A percentile compares a stretch with the other conserved stretches of the same genome.
Evolutionary conservation across 2,329 filamentous ascomycete species (phyloP).

Genomic region (Colletotrichum aenigma): DNA sequence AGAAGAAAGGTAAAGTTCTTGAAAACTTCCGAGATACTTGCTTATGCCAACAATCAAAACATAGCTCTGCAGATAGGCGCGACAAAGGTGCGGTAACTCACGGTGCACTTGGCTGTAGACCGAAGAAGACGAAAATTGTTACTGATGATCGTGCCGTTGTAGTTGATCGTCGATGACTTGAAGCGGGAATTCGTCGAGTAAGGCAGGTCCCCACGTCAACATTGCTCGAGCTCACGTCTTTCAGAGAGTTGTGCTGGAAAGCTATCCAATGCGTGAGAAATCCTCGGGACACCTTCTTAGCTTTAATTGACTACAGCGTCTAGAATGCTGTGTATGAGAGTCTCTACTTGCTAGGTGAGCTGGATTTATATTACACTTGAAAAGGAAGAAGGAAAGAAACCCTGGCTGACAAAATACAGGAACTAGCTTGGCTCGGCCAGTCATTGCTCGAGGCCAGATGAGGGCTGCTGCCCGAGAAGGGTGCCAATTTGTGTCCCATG

Average conservation of each 20-base stretch:
- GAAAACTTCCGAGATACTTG: accelerated
- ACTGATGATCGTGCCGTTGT: not conserved
- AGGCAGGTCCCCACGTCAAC: not conserved
- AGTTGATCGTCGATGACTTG: constrained; percentile 63
- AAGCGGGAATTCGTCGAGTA: constrained; percentile 72
- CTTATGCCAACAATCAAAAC: not conserved
- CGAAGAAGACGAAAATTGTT: too few species aligned
- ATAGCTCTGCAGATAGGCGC: constrained; percentile 18
- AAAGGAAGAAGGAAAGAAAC: not conserved
- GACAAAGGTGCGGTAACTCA: not conserved
- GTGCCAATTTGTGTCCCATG: constrained; percentile 47
- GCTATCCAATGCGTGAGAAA: constrained; percentile 64
- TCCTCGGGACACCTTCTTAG: not conserved
- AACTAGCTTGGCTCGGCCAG: constrained; percentile 66
- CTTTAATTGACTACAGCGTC: accelerated
- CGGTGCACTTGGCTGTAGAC: not conserved
- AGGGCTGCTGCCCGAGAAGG: constrained; percentile 28
- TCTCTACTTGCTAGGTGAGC: constrained; percentile 46
- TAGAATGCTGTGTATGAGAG: constrained; percentile 59
- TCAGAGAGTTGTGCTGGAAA: constrained; percentile 71
- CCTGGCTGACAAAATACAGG: constrained; percentile 29
- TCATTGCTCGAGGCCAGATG: constrained; percentile 69
- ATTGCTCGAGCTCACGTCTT: not conserved
- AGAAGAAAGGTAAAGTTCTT: constrained; percentile 62
- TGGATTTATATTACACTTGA: not conserved